Base-by-base conservation (phyloP, 2,329 filamentous ascomycete genomes). In the Fusarium dlaminii region DNA sequence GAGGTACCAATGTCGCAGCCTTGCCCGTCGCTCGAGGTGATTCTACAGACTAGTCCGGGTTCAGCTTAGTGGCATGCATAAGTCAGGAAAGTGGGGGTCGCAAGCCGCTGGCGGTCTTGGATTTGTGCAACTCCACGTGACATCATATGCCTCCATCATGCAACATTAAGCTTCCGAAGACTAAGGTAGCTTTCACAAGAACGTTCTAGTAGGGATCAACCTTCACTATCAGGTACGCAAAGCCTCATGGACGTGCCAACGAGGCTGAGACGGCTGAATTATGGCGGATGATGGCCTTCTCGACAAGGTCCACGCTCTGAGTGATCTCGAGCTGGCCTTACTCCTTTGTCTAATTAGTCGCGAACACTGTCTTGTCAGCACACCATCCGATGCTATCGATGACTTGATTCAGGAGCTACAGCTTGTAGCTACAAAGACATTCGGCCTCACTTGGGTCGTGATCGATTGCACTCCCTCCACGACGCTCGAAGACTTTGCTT, bases 361-460 rank as follows among this genome's bases (percentile, higher is more conserved):
- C 74, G 93, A 98, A 82, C 95, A 98, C 82, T 98, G 94, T 84
- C 91, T 98, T 77, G 90, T 98, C 79, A 92, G 94, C 82, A 93
- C 94, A 22, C 89, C 91, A 6, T 81, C 84, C 9, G 84, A 89
- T 40, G 84, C 86, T 59, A 83, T 96, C 64, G 87, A 93, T 81
- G 88, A 91, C 73, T 86, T 97, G n/a, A 87, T 91, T 48, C 87
- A 90, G 59, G 94, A 97, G 82, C 85, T 98, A 29, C 88, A 90
- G 72, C 84, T 96, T 79, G 93, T 96, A 61, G 90, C 90, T 66
- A 84, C 86, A 24, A 89, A 90, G 72, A 91, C 91, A 6, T 98
- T 98, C 80, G 91, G 90, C 52, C 88, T 98, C 39, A 87, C 88
- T 24, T 91, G 89, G 77, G 89, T 89, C 61, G 86, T 95, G 43